Percentiles rank a stretch among this genome's conserved stretches.
Evolutionary conservation across 164 flowering plant genomes (phyloP).

Genomic region (Vitis rupestris): DNA sequence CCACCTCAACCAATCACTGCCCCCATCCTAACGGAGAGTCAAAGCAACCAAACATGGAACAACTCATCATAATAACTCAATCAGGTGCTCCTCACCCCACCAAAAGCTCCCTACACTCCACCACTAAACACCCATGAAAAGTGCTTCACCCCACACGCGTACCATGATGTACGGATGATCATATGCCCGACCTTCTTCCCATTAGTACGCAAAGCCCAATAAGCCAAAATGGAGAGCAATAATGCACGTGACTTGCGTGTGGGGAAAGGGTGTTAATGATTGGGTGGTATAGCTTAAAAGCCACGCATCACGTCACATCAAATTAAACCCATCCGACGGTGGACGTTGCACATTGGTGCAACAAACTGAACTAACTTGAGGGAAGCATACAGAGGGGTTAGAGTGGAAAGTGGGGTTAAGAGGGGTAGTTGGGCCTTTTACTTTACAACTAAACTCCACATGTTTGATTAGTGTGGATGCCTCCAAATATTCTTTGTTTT

Average conservation of each 20-base stretch:
- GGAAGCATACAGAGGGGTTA: neutral
- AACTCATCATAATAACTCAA: neutral
- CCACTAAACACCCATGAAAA: neutral
- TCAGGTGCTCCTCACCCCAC: neutral
- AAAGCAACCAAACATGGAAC: slow-evolving; percentile 2
- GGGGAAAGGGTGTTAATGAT: slow-evolving; percentile 6
- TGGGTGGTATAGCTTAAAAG: slow-evolving; percentile 15
- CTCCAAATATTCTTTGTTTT: neutral
- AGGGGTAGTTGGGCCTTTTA: neutral
- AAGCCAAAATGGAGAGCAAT: neutral
- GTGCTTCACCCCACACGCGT: neutral
- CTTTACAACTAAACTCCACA: slow-evolving; percentile 3
- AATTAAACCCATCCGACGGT: neutral
- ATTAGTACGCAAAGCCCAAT: neutral
- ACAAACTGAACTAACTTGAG: neutral
- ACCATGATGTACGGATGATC: neutral
- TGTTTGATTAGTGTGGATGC: neutral
- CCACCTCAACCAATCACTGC: neutral
- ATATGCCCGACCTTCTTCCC: neutral
- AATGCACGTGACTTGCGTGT: slow-evolving; percentile 15
- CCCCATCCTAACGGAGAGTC: neutral
- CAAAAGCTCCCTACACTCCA: neutral
- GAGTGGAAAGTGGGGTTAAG: neutral
- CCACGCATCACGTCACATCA: slow-evolving; percentile 11
- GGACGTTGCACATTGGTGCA: slow-evolving; percentile 2